Conservation (phyloP, 257 asterid genomes). For the Solanum sejunctum region DNA sequence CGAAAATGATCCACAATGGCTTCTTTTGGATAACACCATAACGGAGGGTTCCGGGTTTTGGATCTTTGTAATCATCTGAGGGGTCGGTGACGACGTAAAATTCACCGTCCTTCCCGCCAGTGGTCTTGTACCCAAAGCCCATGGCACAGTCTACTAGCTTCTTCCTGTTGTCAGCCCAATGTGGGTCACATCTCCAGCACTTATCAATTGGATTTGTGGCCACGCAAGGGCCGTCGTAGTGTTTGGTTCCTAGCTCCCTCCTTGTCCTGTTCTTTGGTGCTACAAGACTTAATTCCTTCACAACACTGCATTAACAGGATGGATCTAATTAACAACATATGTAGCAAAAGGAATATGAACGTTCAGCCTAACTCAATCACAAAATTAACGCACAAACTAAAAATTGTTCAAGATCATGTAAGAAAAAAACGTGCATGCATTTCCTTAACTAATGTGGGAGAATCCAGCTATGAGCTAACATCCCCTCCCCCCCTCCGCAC, state of each 20-base stretch:
- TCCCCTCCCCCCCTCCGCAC: neutral
- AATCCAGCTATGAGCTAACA: neutral
- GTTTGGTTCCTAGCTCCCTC: slow-evolving; percentile 17
- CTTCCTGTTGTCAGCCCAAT: slow-evolving; percentile 18
- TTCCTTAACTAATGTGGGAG: neutral
- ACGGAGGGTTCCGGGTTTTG: slow-evolving; percentile 28
- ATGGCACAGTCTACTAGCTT: slow-evolving; percentile 18
- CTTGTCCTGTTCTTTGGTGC: slow-evolving; percentile 17
- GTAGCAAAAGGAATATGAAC: neutral
- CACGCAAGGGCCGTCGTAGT: slow-evolving; percentile 29
- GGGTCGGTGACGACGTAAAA: slow-evolving; percentile 8
- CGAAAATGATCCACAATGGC: slow-evolving; percentile 24
- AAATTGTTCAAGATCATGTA: neutral
- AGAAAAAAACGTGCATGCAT: no score
- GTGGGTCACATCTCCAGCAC: slow-evolving; percentile 26
- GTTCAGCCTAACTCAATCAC: neutral
- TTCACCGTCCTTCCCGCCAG: slow-evolving; percentile 13
- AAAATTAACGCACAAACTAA: neutral
- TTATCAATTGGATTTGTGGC: slow-evolving; percentile 42
- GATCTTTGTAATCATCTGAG: slow-evolving; percentile 11
- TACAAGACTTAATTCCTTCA: slow-evolving; percentile 8
- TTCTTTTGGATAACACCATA: slow-evolving; percentile 24
- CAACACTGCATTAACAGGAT: neutral
- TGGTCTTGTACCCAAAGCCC: slow-evolving; percentile 25
- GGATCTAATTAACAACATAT: neutral